These are phyloP conservation scores for Coemansia sp. DNA, from an alignment of 192 early-diverging fungal species.

Conservation along the genomic window DNA sequence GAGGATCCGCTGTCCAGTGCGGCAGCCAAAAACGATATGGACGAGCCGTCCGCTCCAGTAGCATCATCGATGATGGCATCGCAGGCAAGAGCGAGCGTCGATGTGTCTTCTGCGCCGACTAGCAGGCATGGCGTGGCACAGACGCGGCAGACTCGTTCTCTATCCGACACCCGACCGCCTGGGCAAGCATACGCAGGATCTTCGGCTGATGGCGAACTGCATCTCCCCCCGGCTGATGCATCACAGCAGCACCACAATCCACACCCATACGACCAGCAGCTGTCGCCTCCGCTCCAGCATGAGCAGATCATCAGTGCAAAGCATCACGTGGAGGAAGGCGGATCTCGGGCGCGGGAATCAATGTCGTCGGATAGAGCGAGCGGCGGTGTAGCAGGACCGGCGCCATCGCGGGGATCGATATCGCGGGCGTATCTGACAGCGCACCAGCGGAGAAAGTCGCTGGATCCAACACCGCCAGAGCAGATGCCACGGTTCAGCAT, in stretches of 20 bases:
- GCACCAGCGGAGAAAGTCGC: constrained; percentile 45
- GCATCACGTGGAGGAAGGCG: constrained; percentile 39
- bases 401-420: constrained; percentile 16
- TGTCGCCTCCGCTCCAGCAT: constrained; percentile 46
- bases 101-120: constrained; percentile 15
- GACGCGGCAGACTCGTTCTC: constrained; percentile 42
- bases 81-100: constrained; percentile 31
- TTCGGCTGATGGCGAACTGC: background rate
- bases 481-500: constrained; percentile 63
- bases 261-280: constrained; percentile 53
- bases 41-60: background rate
- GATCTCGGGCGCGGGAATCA: constrained; percentile 14
- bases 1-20: constrained; percentile 50
- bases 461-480: constrained; percentile 40
- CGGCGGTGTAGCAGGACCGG: background rate
- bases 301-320: constrained; percentile 33
- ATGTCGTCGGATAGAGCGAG: constrained; percentile 6
- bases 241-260: constrained; percentile 18
- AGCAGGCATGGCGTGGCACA: constrained; percentile 3
- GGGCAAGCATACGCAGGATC: background rate
- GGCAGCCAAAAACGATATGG: constrained; percentile 15
- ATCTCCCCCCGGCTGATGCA: background rate
- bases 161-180: constrained; percentile 32
- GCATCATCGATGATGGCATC: background rate
- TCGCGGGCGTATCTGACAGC: constrained; percentile 33